A percentile compares a stretch with the other conserved stretches of the same genome.
phyloP scores from a whole-genome alignment of 257 asterid genomes.

The Coffea canephora region DNA sequence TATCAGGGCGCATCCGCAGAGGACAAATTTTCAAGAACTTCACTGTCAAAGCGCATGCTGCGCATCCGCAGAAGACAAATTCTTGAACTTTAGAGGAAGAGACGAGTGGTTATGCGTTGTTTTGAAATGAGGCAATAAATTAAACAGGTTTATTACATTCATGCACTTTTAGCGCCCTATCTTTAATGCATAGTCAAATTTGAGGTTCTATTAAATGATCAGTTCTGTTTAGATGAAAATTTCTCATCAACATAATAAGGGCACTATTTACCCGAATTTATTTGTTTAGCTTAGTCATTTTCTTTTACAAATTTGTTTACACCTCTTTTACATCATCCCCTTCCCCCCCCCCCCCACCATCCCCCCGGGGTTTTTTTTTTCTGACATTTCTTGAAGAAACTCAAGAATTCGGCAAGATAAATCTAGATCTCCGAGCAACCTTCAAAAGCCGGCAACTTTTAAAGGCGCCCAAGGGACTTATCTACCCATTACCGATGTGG shows the following conservation, averaged over 20 bases:
- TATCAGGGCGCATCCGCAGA: too few relatives aligned
- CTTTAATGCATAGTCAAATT: neutral
- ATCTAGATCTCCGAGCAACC: too few relatives aligned
- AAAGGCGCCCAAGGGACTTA: too few relatives aligned
- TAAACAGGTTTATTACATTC: neutral
- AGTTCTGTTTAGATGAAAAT: neutral
- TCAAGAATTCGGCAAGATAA: too few relatives aligned
- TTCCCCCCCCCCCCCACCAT: too few relatives aligned
- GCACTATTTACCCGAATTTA: neutral
- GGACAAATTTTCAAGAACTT: neutral
- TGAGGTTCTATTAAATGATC: neutral
- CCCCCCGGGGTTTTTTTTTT: too few relatives aligned
- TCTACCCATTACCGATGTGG: too few relatives aligned
- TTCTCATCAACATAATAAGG: neutral
- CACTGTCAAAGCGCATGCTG: neutral
- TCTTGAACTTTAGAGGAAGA: neutral
- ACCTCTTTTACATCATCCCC: too few relatives aligned
- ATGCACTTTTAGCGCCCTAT: neutral
- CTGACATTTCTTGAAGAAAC: too few relatives aligned
- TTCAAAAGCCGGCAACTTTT: too few relatives aligned
- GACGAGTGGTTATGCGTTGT: neutral
- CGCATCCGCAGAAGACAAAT: neutral
- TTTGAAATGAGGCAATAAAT: neutral
- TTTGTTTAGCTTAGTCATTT: neutral
- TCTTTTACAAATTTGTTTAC: neutral